Base-by-base conservation (phyloP, 202 grass and related monocot species). In the Zoysia matrella region DNA sequence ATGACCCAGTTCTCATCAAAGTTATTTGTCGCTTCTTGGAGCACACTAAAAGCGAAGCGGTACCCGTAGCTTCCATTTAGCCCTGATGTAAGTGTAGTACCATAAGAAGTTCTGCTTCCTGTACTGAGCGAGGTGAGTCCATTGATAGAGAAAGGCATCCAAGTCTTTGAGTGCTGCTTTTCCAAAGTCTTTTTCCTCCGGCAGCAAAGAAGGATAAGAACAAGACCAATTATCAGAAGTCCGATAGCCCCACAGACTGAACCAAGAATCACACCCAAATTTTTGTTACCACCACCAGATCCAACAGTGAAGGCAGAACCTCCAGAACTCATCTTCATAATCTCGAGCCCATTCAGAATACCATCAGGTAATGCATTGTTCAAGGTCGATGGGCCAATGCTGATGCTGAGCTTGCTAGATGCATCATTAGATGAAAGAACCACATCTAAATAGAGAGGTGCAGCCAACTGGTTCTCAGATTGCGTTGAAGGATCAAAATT, bases 1-100 rank as follows among this genome's bases (percentile, higher is more conserved):
- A 98, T 95, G 11, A 98, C 86, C 96, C 87, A 93, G 69, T 88
- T 95, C 68, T 98, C 96, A 73, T 95, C 95, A 49, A 98, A 98
- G 89, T 88, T 93, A 71, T 90, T 95, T 63, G 96, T 93, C 22
- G 96, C 91, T 80, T 93, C 91, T 87, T 93, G 96, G 22, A 98
- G 87, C 56, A 95, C 85, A 53, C n/a, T 79, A 48, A 98, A 92
- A 49, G 85, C 76, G 15, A 93, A 95, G 11, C 90, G 96, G 73
- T 93, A 92, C 42, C 92, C 85, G 40, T 86, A 89, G 79, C 89
- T 91, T 83, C 87, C 92, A 76, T 93, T 98, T 6, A 89, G 63
- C 8, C 87, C 92, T 67, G 93, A 92, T 16, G 92, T 90, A 62
- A 91, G 87, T 75, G 91, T 91, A 40, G 92, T 95, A 73, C 91